These are phyloP conservation scores for Pezicula radicicola DNA, from an alignment of 2,329 filamentous ascomycete species.

Conservation along the genomic window DNA sequence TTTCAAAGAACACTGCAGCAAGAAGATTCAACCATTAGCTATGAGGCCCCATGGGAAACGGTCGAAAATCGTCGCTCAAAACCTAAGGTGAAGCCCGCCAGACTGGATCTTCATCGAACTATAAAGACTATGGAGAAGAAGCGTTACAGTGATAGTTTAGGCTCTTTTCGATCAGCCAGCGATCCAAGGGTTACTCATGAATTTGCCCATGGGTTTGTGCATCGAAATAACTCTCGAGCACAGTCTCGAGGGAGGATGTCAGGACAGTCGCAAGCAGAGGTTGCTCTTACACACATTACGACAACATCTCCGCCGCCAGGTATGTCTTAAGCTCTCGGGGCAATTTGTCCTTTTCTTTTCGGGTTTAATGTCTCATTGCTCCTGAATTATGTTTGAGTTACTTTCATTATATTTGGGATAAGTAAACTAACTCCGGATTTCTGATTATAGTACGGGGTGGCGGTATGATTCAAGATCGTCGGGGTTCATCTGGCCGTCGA, in stretches of 20 bases:
- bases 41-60: conserved; percentile 22
- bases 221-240: conserved; percentile 8
- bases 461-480: conserved; percentile 23
- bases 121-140: conserved; percentile 35
- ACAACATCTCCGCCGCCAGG: conserved; percentile 31
- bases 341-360: no score
- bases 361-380: no score
- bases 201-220: conserved; percentile 21
- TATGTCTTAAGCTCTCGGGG: no score
- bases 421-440: no score
- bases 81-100: conserved; percentile 13
- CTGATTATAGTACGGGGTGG: conserved; percentile 15
- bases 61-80: conserved; percentile 10
- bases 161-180: conserved; percentile 36
- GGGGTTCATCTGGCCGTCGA: conserved; percentile 10
- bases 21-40: conserved; percentile 6
- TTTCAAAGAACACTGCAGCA: conserved; percentile 15
- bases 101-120: conserved; percentile 35
- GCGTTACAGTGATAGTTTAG: conserved; percentile 41
- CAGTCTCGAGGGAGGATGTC: conserved; percentile 22
- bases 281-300: conserved; percentile 40
- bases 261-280: conserved; percentile 36
- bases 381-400: no score
- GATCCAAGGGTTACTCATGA: conserved; percentile 23
- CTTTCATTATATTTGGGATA: no score